phyloP scores from a whole-genome alignment of 2,329 filamentous ascomycete species.

The Hymenoscyphus fructigenus region DNA sequence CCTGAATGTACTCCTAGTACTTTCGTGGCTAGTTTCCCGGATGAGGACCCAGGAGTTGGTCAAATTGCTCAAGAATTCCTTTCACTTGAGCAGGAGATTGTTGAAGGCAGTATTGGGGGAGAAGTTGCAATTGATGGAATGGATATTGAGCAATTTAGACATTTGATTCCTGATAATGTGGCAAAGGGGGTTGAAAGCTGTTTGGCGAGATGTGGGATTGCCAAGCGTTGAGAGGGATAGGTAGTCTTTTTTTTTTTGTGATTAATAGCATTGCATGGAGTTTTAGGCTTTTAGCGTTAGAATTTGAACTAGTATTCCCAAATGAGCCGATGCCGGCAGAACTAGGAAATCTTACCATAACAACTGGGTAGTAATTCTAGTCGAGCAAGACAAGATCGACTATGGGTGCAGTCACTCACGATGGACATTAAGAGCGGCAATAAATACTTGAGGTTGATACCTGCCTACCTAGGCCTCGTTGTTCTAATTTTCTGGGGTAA shows the following conservation, averaged over 20 bases:
- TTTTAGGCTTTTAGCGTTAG: no score
- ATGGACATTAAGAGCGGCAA: no score
- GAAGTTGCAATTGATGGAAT: slow-evolving; percentile 32
- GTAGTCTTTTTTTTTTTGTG: not conserved
- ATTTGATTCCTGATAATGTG: slow-evolving; percentile 41
- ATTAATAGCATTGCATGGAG: not conserved
- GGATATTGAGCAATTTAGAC: slow-evolving; percentile 37
- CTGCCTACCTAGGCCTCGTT: no score
- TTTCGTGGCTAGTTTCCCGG: slow-evolving; percentile 47
- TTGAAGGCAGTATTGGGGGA: slow-evolving; percentile 34
- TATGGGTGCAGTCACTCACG: no score
- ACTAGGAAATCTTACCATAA: no score
- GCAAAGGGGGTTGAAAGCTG: slow-evolving; percentile 46
- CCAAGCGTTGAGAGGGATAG: slow-evolving; percentile 26
- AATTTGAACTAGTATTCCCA: no score
- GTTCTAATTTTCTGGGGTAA: no score
- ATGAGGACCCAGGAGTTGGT: slow-evolving; percentile 39
- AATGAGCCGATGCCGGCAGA: no score
- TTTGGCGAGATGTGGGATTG: slow-evolving; percentile 42
- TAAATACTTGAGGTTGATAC: no score
- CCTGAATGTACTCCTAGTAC: slow-evolving; percentile 50
- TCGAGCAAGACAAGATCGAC: no score
- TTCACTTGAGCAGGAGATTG: slow-evolving; percentile 36
- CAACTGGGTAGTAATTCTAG: no score
- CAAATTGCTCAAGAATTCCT: slow-evolving; percentile 41